Evolutionary conservation across 164 flowering plant genomes (phyloP).

Genomic region (Houttuynia cordata): DNA sequence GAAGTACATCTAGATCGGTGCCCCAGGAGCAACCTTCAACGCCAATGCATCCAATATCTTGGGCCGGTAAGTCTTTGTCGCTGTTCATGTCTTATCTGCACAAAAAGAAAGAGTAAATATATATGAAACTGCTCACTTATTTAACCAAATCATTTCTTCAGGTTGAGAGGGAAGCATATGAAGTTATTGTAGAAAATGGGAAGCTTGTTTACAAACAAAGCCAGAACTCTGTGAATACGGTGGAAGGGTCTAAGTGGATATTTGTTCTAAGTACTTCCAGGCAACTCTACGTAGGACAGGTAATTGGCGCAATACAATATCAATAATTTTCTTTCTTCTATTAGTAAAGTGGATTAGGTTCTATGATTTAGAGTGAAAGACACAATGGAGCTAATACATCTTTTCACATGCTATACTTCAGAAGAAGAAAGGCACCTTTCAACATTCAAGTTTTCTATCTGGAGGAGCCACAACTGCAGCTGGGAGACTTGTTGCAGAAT

Average conservation of each 20-base stretch:
- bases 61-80: conserved; percentile 44
- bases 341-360: neutral
- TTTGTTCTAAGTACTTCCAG: conserved; percentile 67
- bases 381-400: neutral
- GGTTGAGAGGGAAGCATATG: conserved; percentile 61
- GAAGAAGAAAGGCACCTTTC: conserved; percentile 69
- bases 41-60: conserved; percentile 65
- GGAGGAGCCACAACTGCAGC: conserved; percentile 69
- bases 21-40: conserved; percentile 35
- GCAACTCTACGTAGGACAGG: conserved; percentile 42
- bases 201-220: conserved; percentile 48
- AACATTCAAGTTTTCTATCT: conserved; percentile 76
- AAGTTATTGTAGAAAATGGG: conserved; percentile 52
- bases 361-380: neutral
- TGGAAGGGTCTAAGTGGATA: conserved; percentile 55
- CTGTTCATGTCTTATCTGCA: neutral
- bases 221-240: conserved; percentile 26
- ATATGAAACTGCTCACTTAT: neutral
- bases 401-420: conserved; percentile 3
- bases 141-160: conserved; percentile 13
- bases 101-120: neutral
- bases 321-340: neutral
- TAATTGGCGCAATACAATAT: neutral
- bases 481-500: conserved; percentile 53
- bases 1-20: conserved; percentile 45